phyloP scores from a whole-genome alignment of 1,284 basidiomycete species.

The Chiua sp. region DNA sequence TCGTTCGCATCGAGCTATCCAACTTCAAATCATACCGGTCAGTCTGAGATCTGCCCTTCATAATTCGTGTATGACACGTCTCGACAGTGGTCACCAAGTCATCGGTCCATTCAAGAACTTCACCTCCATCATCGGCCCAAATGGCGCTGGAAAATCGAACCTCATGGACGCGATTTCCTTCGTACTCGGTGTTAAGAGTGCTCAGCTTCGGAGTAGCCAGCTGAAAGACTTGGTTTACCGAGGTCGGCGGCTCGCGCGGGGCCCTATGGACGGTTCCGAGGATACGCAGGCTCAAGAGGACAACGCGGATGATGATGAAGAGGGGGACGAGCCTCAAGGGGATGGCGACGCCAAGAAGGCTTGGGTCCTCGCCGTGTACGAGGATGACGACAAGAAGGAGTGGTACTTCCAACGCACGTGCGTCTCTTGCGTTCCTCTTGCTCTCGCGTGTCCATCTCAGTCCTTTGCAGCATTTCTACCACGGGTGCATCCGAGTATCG shows the following conservation, averaged over 20 bases:
- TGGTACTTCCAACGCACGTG: conserved; percentile 93
- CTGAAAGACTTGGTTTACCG: conserved; percentile 96
- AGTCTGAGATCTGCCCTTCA: conserved; percentile 22
- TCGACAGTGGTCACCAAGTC: conserved; percentile 75
- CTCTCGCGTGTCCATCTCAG: conserved; percentile 7
- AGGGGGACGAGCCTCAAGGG: conserved; percentile 63
- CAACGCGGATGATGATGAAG: conserved; percentile 49
- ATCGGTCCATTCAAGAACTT: conserved; percentile 94
- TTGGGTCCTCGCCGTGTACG: conserved; percentile 93
- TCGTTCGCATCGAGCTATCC: conserved; percentile 82
- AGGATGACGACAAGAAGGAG: conserved; percentile 79
- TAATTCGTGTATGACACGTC: conserved; percentile 8
- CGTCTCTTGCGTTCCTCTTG: conserved; percentile 36
- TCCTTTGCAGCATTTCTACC: conserved; percentile 74
- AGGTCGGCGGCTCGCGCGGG: conserved; percentile 75
- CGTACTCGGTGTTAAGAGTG: conserved; percentile 95
- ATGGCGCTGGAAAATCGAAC: conserved; percentile 99
- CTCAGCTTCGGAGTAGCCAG: conserved; percentile 92
- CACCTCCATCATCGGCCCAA: conserved; percentile 96
- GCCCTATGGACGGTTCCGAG: conserved; percentile 55
- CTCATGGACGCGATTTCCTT: conserved; percentile 99
- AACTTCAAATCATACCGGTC: conserved; percentile 94
- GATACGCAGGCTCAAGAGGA: conserved; percentile 51
- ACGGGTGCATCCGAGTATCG: conserved; percentile 90
- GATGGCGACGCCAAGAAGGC: conserved; percentile 90